These are phyloP conservation scores for Pilaira anomala DNA, from an alignment of 192 early-diverging fungal genomes.

Conservation along the genomic window DNA sequence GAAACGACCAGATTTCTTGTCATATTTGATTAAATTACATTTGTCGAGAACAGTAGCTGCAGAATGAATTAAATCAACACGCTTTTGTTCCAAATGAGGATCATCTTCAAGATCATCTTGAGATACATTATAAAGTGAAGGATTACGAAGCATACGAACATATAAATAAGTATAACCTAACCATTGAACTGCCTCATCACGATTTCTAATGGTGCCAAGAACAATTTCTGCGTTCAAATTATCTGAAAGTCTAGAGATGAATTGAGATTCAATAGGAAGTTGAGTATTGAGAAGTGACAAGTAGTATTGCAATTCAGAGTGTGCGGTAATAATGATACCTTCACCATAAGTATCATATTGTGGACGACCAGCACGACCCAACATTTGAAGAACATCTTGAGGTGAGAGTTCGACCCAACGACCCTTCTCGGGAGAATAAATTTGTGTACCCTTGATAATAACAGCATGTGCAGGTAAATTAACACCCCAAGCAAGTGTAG, in stretches of 20 bases:
- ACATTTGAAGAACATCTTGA: slow-evolving; percentile 98
- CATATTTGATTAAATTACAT: slow-evolving; percentile 91
- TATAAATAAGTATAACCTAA: slow-evolving; percentile 94
- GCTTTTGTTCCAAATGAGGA: slow-evolving; percentile 76
- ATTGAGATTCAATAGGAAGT: slow-evolving; percentile 96
- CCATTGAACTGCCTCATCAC: slow-evolving; percentile 95
- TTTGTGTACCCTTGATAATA: slow-evolving; percentile 98
- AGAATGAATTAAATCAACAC: slow-evolving; percentile 86
- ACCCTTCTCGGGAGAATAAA: slow-evolving; percentile 95
- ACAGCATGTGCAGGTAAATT: slow-evolving; percentile 98
- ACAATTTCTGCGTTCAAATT: slow-evolving; percentile 96
- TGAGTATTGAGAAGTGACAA: slow-evolving; percentile 93
- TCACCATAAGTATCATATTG: slow-evolving; percentile 95
- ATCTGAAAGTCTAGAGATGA: slow-evolving; percentile 82
- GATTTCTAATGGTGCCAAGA: slow-evolving; percentile 83
- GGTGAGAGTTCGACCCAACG: slow-evolving; percentile 92
- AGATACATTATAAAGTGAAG: slow-evolving; percentile 76
- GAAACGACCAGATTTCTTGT: slow-evolving; percentile 86
- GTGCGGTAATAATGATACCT: slow-evolving; percentile 95
- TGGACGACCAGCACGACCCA: slow-evolving; percentile 96
- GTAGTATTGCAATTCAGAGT: slow-evolving; percentile 92
- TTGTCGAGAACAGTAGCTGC: slow-evolving; percentile 88
- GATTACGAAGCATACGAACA: slow-evolving; percentile 94
- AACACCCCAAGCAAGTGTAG: slow-evolving; percentile 98
- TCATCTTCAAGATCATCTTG: slow-evolving; percentile 73